phyloP scores from a whole-genome alignment of 805 yeast species.

The Hanseniaspora jakobsenii region DNA sequence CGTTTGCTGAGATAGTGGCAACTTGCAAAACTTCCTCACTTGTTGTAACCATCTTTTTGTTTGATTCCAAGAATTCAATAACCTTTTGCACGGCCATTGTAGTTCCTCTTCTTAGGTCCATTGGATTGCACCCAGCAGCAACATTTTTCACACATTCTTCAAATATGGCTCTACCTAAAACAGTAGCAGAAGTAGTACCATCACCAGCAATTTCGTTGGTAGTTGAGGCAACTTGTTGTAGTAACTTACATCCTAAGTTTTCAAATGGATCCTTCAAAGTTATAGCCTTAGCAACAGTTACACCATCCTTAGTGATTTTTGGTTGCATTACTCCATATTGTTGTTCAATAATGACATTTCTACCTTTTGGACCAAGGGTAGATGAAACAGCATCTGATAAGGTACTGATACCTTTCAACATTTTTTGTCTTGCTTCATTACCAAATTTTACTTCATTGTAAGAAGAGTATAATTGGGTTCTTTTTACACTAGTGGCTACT shows the following conservation, averaged over 20 bases:
- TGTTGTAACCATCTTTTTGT: constrained; percentile 88
- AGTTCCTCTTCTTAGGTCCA: constrained; percentile 94
- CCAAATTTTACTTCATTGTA: constrained; percentile 96
- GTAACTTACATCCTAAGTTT: constrained; percentile 87
- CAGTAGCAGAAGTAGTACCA: constrained; percentile 97
- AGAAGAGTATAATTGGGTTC: constrained; percentile 28
- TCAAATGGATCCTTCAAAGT: constrained; percentile 80
- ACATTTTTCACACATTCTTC: constrained; percentile 92
- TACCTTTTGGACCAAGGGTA: constrained; percentile 95
- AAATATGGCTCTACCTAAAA: constrained; percentile 87
- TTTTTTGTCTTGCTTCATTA: constrained; percentile 92
- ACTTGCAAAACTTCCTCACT: constrained; percentile 94
- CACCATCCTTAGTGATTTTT: constrained; percentile 98
- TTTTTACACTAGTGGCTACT: constrained; percentile 7
- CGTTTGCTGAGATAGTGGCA: constrained; percentile 95
- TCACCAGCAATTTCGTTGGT: constrained; percentile 98
- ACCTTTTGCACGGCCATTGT: constrained; percentile 95
- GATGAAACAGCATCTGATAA: constrained; percentile 94
- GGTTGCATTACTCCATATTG: constrained; percentile 72
- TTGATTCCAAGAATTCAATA: constrained; percentile 64
- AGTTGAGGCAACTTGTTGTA: constrained; percentile 94
- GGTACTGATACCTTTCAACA: constrained; percentile 84
- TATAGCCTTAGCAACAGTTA: constrained; percentile 83
- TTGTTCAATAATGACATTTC: constrained; percentile 93
- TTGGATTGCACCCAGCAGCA: constrained; percentile 98